Evolutionary conservation across 495 filamentous ascomycete genomes (phyloP), one percentile per base, ranked within the genome.

Genomic region (Penicillium roqueforti): DNA sequence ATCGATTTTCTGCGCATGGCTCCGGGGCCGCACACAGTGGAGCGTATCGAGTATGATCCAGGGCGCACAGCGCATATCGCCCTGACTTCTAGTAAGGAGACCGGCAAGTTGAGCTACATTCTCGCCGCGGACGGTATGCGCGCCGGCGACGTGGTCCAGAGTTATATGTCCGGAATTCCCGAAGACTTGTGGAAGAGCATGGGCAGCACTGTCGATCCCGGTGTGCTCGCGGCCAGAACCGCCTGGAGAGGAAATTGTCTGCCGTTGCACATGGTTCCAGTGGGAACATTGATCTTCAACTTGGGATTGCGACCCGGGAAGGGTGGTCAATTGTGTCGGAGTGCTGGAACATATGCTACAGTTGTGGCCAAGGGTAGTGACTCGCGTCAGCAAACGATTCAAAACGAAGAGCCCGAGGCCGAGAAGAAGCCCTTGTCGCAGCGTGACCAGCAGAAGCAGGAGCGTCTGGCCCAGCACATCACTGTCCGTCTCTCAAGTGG

Each of bases 31-130:
- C 93, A 97, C 58, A 68, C 80, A 3, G 91, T 98, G 51, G 91
- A 96, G 60, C 82, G 93, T 51, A 97, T 98, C 65, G 93, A 98
- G 71, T 87, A 96, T 65, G 93, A 98, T 60, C 93, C 93, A 1
- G 89, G 89, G 44, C 88, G 93, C 28, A 93, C 81, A 61, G 92
- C 92, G 4, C 93, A 98, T 66, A 95, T 98, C 62, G 93, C 93
- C 2, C 75, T 98, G 45, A 60, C 97, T 26, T 70, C 69, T 51
- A 89, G 79, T 43, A 78, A 88, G 57, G 80, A 88, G 45, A 81
- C 66, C 13, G 57, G 63, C 6, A 71, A 69, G 28, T 29, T 76
- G 75, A 91, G 82, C 60, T 98, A 98, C 69, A 93, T 97, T 58
- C 73, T 97, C 44, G 93, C 93, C 4, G 83, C 92, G 0, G 92